phyloP scores from a whole-genome alignment of 2,329 filamentous ascomycete genomes.

The Mycosphaerella arachidis region DNA sequence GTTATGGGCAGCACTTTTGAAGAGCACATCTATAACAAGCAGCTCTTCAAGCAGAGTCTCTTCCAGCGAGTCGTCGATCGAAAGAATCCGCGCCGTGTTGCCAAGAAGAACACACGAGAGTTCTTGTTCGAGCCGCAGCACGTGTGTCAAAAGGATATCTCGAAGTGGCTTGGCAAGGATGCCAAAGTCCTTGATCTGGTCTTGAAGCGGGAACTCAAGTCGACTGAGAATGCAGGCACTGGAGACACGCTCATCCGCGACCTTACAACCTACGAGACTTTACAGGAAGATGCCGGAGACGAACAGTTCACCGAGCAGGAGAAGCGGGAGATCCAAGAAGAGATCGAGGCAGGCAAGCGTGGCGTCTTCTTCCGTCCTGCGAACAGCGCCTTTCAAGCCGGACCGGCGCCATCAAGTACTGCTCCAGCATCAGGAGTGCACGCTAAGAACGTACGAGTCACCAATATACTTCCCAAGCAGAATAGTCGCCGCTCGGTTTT shows the following conservation, averaged over 20 bases:
- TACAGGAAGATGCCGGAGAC: conserved; percentile 32
- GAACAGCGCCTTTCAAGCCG: neutral
- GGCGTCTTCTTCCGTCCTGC: neutral
- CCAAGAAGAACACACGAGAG: conserved; percentile 48
- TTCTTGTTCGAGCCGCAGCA: conserved; percentile 58
- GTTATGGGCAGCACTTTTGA: conserved; percentile 76
- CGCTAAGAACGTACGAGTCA: neutral
- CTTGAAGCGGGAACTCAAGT: conserved; percentile 57
- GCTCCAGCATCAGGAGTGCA: neutral
- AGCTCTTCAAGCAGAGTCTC: conserved; percentile 78
- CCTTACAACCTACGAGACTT: conserved; percentile 33
- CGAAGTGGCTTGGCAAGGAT: conserved; percentile 56
- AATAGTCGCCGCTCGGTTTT: neutral
- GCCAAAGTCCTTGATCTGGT: conserved; percentile 57
- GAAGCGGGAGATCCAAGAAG: conserved; percentile 25
- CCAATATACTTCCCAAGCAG: neutral
- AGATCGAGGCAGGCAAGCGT: conserved; percentile 36
- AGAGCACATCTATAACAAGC: conserved; percentile 64
- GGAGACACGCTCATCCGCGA: conserved; percentile 23
- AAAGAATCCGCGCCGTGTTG: conserved; percentile 67
- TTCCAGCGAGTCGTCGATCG: conserved; percentile 77
- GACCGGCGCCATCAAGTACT: neutral
- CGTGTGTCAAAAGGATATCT: conserved; percentile 46
- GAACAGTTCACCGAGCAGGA: conserved; percentile 32
- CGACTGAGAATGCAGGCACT: conserved; percentile 53